A percentile compares a stretch with the other conserved stretches of the same genome.
phyloP scores from a whole-genome alignment of 2,329 filamentous ascomycete genomes.

The Aspergillus arachidicola region DNA sequence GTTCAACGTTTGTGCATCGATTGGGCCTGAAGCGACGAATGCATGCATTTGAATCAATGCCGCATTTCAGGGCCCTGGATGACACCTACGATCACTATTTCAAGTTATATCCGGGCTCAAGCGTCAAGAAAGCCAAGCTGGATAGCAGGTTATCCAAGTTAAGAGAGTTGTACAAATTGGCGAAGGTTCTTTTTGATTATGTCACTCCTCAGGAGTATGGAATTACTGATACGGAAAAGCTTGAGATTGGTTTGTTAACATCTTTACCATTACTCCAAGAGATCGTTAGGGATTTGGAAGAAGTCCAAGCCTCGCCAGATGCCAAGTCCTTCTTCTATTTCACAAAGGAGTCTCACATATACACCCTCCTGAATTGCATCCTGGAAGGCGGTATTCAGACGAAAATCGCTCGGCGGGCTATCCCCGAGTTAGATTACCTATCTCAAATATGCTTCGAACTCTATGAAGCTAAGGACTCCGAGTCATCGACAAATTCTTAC shows the following conservation, averaged over 20 bases:
- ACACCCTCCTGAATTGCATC: constrained; percentile 96
- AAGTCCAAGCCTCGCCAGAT: constrained; percentile 91
- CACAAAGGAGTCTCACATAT: constrained; percentile 98
- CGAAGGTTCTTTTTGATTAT: constrained; percentile 96
- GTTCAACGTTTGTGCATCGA: constrained; percentile 39
- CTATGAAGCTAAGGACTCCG: constrained; percentile 87
- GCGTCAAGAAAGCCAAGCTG: constrained; percentile 73
- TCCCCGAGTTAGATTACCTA: constrained; percentile 95
- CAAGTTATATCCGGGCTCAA: constrained; percentile 80
- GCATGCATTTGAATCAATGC: constrained; percentile 48
- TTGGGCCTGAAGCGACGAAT: constrained; percentile 57
- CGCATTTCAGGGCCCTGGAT: constrained; percentile 50
- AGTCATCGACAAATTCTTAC: constrained; percentile 81
- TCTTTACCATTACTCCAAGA: constrained; percentile 92
- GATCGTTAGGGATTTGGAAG: constrained; percentile 94
- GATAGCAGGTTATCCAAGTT: constrained; percentile 86
- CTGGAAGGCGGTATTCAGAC: constrained; percentile 95
- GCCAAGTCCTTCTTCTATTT: constrained; percentile 99
- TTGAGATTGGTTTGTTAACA: constrained; percentile 96
- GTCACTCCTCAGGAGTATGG: constrained; percentile 98
- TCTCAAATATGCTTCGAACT: constrained; percentile 98
- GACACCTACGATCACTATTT: constrained; percentile 74
- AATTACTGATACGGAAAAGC: constrained; percentile 91
- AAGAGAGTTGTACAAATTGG: constrained; percentile 87
- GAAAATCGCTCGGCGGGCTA: constrained; percentile 92